Conservation (phyloP, 495 filamentous ascomycete genomes). For the Cryomyces minteri region DNA sequence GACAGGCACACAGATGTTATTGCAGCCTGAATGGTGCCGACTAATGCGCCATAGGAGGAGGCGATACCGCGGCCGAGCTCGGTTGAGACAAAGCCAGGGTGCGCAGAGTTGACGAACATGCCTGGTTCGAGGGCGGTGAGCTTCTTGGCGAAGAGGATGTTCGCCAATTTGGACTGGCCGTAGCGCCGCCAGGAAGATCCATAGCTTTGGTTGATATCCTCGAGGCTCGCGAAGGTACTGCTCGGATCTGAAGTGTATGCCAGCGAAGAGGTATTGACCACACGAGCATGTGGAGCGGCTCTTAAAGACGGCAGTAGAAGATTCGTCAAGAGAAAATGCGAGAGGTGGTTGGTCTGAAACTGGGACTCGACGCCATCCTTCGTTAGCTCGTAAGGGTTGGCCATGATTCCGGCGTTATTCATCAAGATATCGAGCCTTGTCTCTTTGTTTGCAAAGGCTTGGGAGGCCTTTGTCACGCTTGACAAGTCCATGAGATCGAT, state of each 20-base stretch:
- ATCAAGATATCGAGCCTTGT: conserved; percentile 7
- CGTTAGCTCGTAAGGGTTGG: conserved; percentile 5
- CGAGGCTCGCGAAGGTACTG: conserved; percentile 8
- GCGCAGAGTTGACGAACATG: conserved; percentile 36
- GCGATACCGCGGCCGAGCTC: conserved; percentile 27
- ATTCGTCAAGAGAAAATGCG: conserved; percentile 8
- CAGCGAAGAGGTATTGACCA: conserved; percentile 21
- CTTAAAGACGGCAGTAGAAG: conserved; percentile 6
- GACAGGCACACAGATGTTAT: conserved; percentile 7
- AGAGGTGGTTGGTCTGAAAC: conserved; percentile 11
- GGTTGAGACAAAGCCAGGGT: conserved; percentile 41
- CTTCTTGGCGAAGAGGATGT: conserved; percentile 17
- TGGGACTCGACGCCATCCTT: conserved; percentile 12
- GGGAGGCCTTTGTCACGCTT: conserved; percentile 4
- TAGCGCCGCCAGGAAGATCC: conserved; percentile 1
- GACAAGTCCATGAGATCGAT: conserved; percentile 10
- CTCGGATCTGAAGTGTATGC: conserved; percentile 20
- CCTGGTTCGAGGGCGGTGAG: conserved; percentile 27
- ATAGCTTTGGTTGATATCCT: neutral
- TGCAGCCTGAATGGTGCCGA: conserved; percentile 7
- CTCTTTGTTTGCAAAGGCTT: neutral
- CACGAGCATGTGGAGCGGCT: conserved; percentile 13
- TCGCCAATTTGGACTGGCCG: conserved; percentile 18
- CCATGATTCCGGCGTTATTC: conserved; percentile 11
- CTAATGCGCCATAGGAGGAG: neutral